These are phyloP conservation scores for Curvularia sp. DNA, from an alignment of 2,329 filamentous ascomycete species.

Conservation along the genomic window DNA sequence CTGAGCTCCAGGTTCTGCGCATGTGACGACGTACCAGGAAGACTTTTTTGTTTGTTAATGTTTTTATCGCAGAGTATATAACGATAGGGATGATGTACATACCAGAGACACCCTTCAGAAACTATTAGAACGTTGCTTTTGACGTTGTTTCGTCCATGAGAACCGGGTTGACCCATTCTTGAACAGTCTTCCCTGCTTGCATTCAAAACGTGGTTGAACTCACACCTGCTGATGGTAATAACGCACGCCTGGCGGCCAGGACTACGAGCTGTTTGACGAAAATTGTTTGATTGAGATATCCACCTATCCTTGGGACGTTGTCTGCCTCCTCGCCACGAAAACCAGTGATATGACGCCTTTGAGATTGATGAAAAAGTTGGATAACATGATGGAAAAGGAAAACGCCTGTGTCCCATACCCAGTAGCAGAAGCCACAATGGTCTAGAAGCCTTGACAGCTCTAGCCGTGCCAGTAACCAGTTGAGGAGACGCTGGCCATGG, in stretches of 20 bases:
- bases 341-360: slow-evolving; percentile 7
- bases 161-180: neutral
- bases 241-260: neutral
- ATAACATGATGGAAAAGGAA: neutral
- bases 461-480: neutral
- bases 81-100: neutral
- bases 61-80: neutral
- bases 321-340: neutral
- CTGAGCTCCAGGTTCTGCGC: neutral
- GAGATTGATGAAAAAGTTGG: neutral
- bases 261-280: neutral
- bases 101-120: neutral
- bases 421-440: neutral
- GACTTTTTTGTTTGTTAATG: neutral
- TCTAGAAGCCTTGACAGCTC: slow-evolving; percentile 1
- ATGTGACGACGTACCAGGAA: neutral
- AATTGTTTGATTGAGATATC: neutral
- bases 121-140: neutral
- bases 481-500: neutral
- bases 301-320: neutral
- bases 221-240: neutral
- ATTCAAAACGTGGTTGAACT: neutral
- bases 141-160: neutral
- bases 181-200: neutral
- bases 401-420: slow-evolving; percentile 3